Conservation (phyloP, 1,139 yeast genomes). For the Suhomyces wounanorum region DNA sequence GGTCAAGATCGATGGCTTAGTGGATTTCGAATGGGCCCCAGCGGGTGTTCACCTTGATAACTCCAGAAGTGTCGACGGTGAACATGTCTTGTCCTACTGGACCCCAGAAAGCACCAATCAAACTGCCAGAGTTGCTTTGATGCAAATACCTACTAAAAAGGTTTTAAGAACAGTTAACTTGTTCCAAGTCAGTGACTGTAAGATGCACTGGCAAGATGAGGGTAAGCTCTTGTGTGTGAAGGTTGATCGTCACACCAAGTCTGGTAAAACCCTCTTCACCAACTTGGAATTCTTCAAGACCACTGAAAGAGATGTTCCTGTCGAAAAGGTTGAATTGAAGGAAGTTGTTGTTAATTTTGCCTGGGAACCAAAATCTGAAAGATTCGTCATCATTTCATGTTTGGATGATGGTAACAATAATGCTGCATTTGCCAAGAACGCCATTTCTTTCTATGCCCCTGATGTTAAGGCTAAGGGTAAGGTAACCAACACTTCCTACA, state of each 20-base stretch:
- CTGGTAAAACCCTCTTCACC: slow-evolving; percentile 88
- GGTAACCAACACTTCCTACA: slow-evolving; percentile 33
- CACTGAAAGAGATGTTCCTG: slow-evolving; percentile 88
- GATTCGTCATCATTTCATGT: slow-evolving; percentile 78
- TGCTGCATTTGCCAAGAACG: slow-evolving; percentile 71
- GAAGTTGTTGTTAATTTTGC: slow-evolving; percentile 87
- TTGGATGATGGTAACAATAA: slow-evolving; percentile 63
- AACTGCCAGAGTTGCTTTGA: slow-evolving; percentile 90
- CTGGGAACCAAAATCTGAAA: slow-evolving; percentile 94
- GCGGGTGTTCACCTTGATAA: slow-evolving; percentile 71
- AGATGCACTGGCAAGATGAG: slow-evolving; percentile 92
- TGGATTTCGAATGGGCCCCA: slow-evolving; percentile 96
- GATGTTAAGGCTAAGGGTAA: slow-evolving; percentile 45
- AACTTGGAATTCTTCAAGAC: slow-evolving; percentile 91
- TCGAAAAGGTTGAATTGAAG: slow-evolving; percentile 89
- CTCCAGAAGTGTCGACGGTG: slow-evolving; percentile 53
- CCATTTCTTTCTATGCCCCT: slow-evolving; percentile 78
- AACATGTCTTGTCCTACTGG: slow-evolving; percentile 87
- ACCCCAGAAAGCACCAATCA: slow-evolving; percentile 92
- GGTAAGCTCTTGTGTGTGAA: slow-evolving; percentile 86
- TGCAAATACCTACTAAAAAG: slow-evolving; percentile 84
- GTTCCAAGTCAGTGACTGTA: slow-evolving; percentile 91
- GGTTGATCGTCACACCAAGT: slow-evolving; percentile 96
- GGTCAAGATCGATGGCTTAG: slow-evolving; percentile 80
- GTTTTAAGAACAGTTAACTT: slow-evolving; percentile 88